Evolutionary conservation across 2,329 filamentous ascomycete species (phyloP), one percentile per base, ranked within the genome.

Genomic region (Penicillium janthinellum): DNA sequence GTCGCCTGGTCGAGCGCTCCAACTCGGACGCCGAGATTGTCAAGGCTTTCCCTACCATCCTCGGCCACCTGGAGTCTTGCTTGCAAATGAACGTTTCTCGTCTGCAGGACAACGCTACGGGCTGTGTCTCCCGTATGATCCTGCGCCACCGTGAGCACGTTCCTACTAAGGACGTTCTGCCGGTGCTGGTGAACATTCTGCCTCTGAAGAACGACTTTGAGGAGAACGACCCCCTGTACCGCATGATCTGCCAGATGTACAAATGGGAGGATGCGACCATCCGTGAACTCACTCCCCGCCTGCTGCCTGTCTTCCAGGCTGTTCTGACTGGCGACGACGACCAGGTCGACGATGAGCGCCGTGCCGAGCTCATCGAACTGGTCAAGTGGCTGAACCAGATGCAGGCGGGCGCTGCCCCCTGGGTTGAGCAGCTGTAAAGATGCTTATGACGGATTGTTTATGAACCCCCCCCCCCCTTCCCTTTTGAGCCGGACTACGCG

Each of bases 131-230:
- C 73, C 89, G 95, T 64, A 93, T 99, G 90, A 96, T 98, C 77
- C 86, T 91, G 74, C 90, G 90, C 71, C 89, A 96, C 78, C 89
- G 90, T n/a, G 88, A 94, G 67, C 86, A 86, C 67, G 88, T 96
- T 10, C 92, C 94, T 17, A 84, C 96, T 55, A 79, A 84, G 41
- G 88, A 96, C 61, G 91, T 96, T 20, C 85, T 99, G 1, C 93
- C 94, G 28, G 87, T 87, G 0, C 80, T 98, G 31, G 85, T 96
- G 58, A 85, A 86, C 62, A 84, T 93, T 31, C 85, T 98, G 39
- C 95, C 95, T 10, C 83, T 98, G 63, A 91, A 90, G 77, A 93
- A 96, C 74, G 95, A 98, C 76, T 98, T 86, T 70, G 92, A 97
- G 78, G 95, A 98, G 85, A 98, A 99, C 79, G 91, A 91, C 70